phyloP scores from a whole-genome alignment of 768 basidiomycete genomes.

The Daedalea quercina region DNA sequence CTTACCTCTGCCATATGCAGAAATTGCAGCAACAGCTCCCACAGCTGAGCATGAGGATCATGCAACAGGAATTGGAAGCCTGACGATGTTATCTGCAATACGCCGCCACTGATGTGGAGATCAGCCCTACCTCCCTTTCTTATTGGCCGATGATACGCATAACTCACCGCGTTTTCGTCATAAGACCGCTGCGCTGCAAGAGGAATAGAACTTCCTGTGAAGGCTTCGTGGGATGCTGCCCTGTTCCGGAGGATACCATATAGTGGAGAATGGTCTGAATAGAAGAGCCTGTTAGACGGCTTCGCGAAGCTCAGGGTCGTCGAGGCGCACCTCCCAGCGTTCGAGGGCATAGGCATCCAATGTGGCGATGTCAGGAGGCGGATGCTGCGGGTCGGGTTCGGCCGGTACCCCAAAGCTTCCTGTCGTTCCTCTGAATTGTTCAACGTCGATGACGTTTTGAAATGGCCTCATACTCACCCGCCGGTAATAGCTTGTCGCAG shows the following conservation, averaged over 20 bases:
- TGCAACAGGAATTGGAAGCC: constrained; percentile 97
- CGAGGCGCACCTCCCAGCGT: constrained; percentile 74
- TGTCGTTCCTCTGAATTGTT: constrained; percentile 51
- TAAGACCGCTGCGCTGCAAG: constrained; percentile 78
- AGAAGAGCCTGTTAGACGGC: background rate
- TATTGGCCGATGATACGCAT: constrained; percentile 1
- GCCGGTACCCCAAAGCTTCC: constrained; percentile 83
- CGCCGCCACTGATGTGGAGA: constrained; percentile 35
- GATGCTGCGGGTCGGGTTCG: constrained; percentile 54
- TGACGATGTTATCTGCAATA: constrained; percentile 80
- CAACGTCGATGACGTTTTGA: background rate
- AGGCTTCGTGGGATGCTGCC: constrained; percentile 67
- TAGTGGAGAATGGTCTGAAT: constrained; percentile 89
- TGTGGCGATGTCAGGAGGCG: constrained; percentile 44
- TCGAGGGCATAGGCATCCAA: constrained; percentile 81
- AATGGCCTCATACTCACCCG: constrained; percentile 47
- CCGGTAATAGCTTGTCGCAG: constrained; percentile 83
- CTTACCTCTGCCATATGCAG: constrained; percentile 77
- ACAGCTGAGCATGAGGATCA: constrained; percentile 89
- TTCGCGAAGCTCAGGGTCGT: background rate
- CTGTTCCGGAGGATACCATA: constrained; percentile 91
- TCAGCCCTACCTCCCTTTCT: constrained; percentile 6
- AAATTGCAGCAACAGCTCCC: constrained; percentile 91
- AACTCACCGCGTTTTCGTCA: constrained; percentile 64
- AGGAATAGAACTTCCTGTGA: constrained; percentile 81